Evolutionary conservation across 1,139 yeast genomes (phyloP), one percentile per base, ranked within the genome.

Genomic region (Yueomyces sp.): DNA sequence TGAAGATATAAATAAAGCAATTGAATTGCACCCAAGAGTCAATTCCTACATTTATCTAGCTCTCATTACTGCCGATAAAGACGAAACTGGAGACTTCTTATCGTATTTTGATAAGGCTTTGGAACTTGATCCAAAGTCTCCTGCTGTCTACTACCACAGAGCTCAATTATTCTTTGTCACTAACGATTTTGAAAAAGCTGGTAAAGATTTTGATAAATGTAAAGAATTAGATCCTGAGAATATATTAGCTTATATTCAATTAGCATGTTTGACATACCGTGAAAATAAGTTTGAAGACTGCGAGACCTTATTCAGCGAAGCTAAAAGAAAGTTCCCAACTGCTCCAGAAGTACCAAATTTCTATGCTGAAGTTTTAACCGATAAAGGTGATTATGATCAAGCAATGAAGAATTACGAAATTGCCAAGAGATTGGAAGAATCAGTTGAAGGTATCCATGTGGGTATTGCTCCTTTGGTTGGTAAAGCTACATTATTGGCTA

Each of bases 291-390:
- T 70, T 44, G 67, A 65, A 32, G 75, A 70, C 44, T 80, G 93
- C 47, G 77, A 76, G 61, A 73, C 74, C 47, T 70, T 77, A 50
- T 91, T 91, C 68, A 72, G 76, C 51, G 78, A 75, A 52, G 86
- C 95, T 39, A 77, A 78, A 57, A 70, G 73, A 63, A 73, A 72
- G 61, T 86, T 85, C 76, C 93, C 96, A 54, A 76, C 91, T 34
- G 74, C 82, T 42, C 86, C 96, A 44, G 96, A 86, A 64, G 84
- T 87, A 54, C 95, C 93, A 67, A 89, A 87, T 69, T 93, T 89
- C 66, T 86, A 80, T 60, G 98, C 97, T 59, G 98, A 91, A 68
- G 81, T 91, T 43, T 72, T 89, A 57, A 79, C 87, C 50, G 97
- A 91, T 61, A 75, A 76, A 56, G 82, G 83, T 55, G 84, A 83